A percentile compares a stretch with the other conserved stretches of the same genome.
phyloP scores from a whole-genome alignment of 2,329 filamentous ascomycete species.

The Zasmidium citrigriseum region DNA sequence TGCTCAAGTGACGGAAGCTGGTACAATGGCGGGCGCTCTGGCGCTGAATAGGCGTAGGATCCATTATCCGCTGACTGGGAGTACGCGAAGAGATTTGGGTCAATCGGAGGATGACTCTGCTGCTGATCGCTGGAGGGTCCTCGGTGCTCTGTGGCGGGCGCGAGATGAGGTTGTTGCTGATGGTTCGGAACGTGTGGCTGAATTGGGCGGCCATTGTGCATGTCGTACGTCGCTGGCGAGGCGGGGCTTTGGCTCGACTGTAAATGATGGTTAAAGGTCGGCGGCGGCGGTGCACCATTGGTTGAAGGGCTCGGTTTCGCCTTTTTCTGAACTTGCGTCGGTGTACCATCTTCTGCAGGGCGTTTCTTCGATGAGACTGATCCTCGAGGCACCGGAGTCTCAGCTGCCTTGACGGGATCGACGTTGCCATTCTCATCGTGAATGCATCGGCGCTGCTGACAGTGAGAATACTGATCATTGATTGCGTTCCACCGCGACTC shows the following conservation, averaged over 20 bases:
- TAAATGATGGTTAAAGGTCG: slow-evolving; percentile 10
- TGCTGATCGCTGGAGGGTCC: slow-evolving; percentile 8
- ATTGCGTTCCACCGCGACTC: neutral
- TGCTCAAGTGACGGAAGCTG: slow-evolving; percentile 36
- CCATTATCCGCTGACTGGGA: slow-evolving; percentile 6
- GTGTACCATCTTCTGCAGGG: slow-evolving; percentile 34
- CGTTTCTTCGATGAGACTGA: slow-evolving; percentile 58
- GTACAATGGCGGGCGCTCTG: slow-evolving; percentile 19
- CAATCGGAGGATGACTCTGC: slow-evolving; percentile 23
- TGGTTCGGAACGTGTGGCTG: neutral
- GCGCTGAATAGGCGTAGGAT: slow-evolving; percentile 13
- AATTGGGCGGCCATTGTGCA: neutral
- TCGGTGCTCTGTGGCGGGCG: slow-evolving; percentile 1
- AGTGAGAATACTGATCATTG: slow-evolving; percentile 26
- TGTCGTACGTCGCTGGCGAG: neutral
- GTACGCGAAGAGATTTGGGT: slow-evolving; percentile 21
- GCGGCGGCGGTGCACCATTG: slow-evolving; percentile 13
- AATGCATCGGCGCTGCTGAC: slow-evolving; percentile 61
- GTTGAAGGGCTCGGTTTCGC: slow-evolving; percentile 12
- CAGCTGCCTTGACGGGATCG: slow-evolving; percentile 64
- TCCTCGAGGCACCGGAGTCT: slow-evolving; percentile 61
- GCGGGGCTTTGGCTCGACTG: neutral
- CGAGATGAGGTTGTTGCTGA: neutral
- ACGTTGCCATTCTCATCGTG: slow-evolving; percentile 66
- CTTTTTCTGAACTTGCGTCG: slow-evolving; percentile 28